A percentile compares a stretch with the other conserved stretches of the same genome.
Evolutionary conservation across 2,329 filamentous ascomycete genomes (phyloP).

Genomic region (Beauveria brongniartii): DNA sequence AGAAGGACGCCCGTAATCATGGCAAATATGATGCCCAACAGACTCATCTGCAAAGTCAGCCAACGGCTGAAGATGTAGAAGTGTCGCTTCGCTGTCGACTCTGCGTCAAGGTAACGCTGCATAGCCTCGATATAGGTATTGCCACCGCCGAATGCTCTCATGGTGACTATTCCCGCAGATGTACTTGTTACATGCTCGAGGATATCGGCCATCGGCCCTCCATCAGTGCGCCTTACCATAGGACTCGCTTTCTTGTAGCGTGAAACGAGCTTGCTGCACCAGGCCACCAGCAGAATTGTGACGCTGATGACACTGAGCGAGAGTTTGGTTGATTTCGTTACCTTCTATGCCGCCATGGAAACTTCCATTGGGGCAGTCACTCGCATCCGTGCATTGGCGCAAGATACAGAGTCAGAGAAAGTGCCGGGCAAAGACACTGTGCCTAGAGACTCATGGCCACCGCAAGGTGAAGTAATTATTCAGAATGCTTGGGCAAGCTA

Average conservation of each 20-base stretch:
- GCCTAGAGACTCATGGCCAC: too few species aligned
- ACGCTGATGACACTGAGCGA: conserved; percentile 29
- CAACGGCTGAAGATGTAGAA: too few species aligned
- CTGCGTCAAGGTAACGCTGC: background rate
- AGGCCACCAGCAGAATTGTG: conserved; percentile 14
- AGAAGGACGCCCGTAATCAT: too few species aligned
- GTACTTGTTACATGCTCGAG: background rate
- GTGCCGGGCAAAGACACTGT: background rate
- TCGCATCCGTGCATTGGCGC: conserved; percentile 15
- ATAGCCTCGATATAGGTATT: background rate
- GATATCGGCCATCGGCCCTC: background rate
- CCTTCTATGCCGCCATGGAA: conserved; percentile 21
- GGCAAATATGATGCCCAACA: too few species aligned
- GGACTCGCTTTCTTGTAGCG: too few species aligned
- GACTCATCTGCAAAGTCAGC: too few species aligned
- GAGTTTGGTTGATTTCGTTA: conserved; percentile 13
- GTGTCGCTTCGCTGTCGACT: too few species aligned
- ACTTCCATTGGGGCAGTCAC: conserved; percentile 17
- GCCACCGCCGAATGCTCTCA: background rate
- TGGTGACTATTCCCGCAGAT: background rate
- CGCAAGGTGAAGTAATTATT: too few species aligned
- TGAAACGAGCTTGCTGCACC: background rate
- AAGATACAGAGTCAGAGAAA: conserved; percentile 12
- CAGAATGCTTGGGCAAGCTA: too few species aligned
- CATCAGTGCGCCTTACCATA: too few species aligned